phyloP scores from a whole-genome alignment of 176 grass and related monocot species.

The Bonia amplexicaulis region DNA sequence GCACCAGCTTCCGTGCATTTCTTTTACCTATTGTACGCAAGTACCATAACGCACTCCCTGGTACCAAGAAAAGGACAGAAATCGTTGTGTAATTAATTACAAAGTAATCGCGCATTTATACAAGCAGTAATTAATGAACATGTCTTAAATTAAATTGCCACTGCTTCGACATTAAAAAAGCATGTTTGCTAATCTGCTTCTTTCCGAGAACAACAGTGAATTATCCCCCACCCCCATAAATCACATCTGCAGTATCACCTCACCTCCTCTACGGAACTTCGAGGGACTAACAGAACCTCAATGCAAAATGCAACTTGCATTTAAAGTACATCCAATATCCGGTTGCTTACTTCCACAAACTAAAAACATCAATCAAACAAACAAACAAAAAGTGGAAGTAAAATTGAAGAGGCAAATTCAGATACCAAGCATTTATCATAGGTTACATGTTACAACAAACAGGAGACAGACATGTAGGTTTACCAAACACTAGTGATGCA shows the following conservation, averaged over 20 bases:
- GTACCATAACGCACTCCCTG: too few species aligned
- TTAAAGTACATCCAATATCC: background rate
- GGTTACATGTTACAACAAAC: constrained; percentile 6
- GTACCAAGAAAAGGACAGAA: background rate
- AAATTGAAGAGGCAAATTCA: background rate
- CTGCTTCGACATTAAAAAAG: background rate
- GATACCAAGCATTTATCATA: background rate
- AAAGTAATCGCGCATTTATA: constrained; percentile 19
- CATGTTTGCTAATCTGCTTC: background rate
- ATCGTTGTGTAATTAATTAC: background rate
- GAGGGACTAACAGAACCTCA: background rate
- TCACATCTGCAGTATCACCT: background rate
- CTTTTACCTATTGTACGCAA: background rate
- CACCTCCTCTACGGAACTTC: background rate
- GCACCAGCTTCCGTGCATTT: background rate
- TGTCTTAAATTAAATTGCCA: constrained; percentile 15
- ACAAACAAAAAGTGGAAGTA: background rate
- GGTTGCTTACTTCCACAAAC: background rate
- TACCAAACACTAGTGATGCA: background rate
- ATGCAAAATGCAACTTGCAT: background rate
- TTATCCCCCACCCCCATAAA: background rate
- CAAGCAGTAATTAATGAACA: background rate
- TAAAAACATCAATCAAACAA: background rate
- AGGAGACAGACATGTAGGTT: background rate
- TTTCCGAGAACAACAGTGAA: background rate